Percentiles rank a stretch among this genome's conserved stretches.
Evolutionary conservation across 2,329 filamentous ascomycete species (phyloP).

Genomic region (Aplosporella prunicola): DNA sequence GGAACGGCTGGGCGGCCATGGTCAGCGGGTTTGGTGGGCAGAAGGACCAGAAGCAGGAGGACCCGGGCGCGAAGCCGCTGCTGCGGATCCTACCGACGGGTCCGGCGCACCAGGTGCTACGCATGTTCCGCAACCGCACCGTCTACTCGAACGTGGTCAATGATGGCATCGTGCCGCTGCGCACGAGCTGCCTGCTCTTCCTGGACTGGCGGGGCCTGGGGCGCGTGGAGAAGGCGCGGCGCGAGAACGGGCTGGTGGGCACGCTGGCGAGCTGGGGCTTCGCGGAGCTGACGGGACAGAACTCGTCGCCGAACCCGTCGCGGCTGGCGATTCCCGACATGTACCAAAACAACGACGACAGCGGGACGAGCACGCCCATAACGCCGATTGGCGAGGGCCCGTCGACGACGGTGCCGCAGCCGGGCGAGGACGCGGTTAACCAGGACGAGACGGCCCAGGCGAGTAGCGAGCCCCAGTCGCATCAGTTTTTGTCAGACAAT

Average conservation of each 20-base stretch:
- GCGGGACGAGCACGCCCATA: conserved; percentile 11
- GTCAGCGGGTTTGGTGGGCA: conserved; percentile 66
- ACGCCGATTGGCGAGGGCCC: conserved; percentile 20
- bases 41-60: conserved; percentile 46
- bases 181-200: conserved; percentile 93
- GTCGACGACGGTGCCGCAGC: conserved; percentile 57
- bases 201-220: conserved; percentile 92
- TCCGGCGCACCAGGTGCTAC: conserved; percentile 76
- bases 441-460: conserved; percentile 52
- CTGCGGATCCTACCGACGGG: conserved; percentile 83
- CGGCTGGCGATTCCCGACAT: conserved; percentile 11
- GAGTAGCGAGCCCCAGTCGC: conserved; percentile 22
- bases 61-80: conserved; percentile 79
- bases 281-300: conserved; percentile 74
- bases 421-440: conserved; percentile 53
- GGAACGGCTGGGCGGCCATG: conserved; percentile 80
- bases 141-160: conserved; percentile 97
- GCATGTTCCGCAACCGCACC: conserved; percentile 82
- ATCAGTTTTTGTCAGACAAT: conserved; percentile 22
- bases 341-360: conserved; percentile 17
- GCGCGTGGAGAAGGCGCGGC: conserved; percentile 83
- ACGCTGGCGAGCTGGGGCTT: conserved; percentile 91
- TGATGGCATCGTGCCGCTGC: conserved; percentile 88
- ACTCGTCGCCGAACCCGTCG: conserved; percentile 50
- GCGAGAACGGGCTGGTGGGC: conserved; percentile 85